Evolutionary conservation across 106 monocot genomes (phyloP).

Genomic region (Triglochin maritima): DNA sequence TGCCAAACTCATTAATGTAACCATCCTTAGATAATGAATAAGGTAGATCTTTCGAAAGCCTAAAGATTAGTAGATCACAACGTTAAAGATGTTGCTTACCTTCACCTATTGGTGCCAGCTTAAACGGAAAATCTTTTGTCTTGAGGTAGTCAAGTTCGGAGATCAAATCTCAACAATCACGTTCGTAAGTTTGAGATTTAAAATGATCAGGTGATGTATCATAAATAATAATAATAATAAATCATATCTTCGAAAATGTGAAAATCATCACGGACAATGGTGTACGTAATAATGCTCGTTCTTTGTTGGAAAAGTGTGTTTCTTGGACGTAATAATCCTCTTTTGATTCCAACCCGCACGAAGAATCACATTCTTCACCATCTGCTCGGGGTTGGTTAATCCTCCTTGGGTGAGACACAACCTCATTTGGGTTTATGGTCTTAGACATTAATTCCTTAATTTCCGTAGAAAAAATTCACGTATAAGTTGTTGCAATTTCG

Average conservation of each 20-base stretch:
- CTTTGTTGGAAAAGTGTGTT: slow-evolving; percentile 53
- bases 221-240: no score
- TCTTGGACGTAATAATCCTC: slow-evolving; percentile 16
- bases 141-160: no score
- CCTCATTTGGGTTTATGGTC: slow-evolving; percentile 21
- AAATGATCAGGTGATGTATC: no score
- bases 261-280: slow-evolving; percentile 30
- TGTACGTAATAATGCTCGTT: slow-evolving; percentile 48
- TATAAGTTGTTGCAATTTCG: slow-evolving; percentile 48
- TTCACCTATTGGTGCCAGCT: no score
- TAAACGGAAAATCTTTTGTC: no score
- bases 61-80: no score
- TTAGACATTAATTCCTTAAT: slow-evolving; percentile 39
- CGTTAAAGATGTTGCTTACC: no score
- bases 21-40: no score
- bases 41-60: no score
- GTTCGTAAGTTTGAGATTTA: no score
- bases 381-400: slow-evolving; percentile 16
- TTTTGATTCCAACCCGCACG: background rate
- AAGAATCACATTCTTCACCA: slow-evolving; percentile 30
- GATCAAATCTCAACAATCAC: no score
- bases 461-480: slow-evolving; percentile 32
- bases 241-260: slow-evolving; percentile 45
- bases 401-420: slow-evolving; percentile 17
- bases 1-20: no score